Base-by-base conservation (phyloP, 1,284 basidiomycete species). In the Peniophora sp. region DNA sequence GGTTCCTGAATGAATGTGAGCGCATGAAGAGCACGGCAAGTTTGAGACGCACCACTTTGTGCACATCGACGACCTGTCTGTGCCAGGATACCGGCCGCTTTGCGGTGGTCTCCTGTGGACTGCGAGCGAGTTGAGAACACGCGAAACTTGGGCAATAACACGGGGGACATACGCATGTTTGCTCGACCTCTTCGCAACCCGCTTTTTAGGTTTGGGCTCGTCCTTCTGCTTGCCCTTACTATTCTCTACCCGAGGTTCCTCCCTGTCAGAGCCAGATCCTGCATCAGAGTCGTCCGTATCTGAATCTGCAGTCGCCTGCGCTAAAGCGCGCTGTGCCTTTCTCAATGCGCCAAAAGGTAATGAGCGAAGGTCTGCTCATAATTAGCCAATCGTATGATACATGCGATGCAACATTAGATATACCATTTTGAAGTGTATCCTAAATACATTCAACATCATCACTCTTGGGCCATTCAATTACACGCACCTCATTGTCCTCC, bases 1-100 rank as follows among this genome's bases (percentile, higher is more conserved):
- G 84, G 68, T 63, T 84, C 77, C 89, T 92, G 61, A 32, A 46
- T 17, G 5, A 51, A 12, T 41, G 17, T 52, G 39, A 46, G 47
- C 5, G 20, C 12, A 6, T 27, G 22, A 23, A 23, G 8, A 9
- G 25, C 20, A 19, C 17, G 16, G 22, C 3, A 34, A 22, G 38
- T 10, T 41, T 9, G 35, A 38, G 9, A 66, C 84, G 54, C 60
- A 90, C 91, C 34, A 74, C 64, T 55, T 82, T 79, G 44, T 78
- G 73, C 3, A 82, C 76, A 54, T 93, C 88, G 6, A 95, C 78
- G 1, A 92, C 85, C n/a, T 72, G 73, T 50, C 93, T 75, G 50
- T 75, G 77, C 12, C 95, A 81, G 2, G 88, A 81, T 2, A 97
- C 92, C 1, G 92, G 92, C 58, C 78, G 79, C 66, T 96, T 97